Evolutionary conservation across 805 yeast genomes (phyloP), one percentile per base, ranked within the genome.

Genomic region (Clavispora vitiphila): DNA sequence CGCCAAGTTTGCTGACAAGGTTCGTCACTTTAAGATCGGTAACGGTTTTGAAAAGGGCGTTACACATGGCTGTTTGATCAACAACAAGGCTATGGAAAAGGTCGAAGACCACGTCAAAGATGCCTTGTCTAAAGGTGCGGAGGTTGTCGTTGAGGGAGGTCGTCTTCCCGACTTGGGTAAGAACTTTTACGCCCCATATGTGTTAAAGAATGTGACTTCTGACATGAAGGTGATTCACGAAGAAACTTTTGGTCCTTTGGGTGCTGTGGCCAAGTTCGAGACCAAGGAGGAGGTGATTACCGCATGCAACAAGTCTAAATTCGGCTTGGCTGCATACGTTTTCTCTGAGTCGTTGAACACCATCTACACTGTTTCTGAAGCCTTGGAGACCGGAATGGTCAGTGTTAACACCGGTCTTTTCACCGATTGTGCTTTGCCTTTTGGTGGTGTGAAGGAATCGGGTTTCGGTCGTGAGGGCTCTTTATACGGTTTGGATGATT

Each of bases 391-490:
- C 21, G 95, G 95, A 37, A 86, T 86, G 95, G 75, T 86, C 40
- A 93, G 93, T 34, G 80, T 78, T 43, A 86, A 86, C 63, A 78
- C 88, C 8, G 93, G 93, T 22, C 65, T 76, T 9, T 76, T 86
- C 42, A 77, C 86, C 15, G 91, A 68, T 46, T 74, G 84, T 15
- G 72, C 83, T 12, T 56, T 80, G 46, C 86, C 86, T 32, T 81
- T 81, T 54, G 95, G 95, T 21, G 95, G 95, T 40, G 72, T 85
- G 37, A 83, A 83, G 56, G 78, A 82, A 61, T 79, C 86, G 30
- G 95, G 91, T 1, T 82, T 81, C 52, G 91, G 93, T 40, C 77
- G 89, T 61, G 90, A 84, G 65, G 90, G 89, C 42, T 81, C 89
- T 16, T 74, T 76, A 55, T 80, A 78, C 58, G 93, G 93, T 30